Evolutionary conservation across 148 eudicot genomes (phyloP).

Genomic region (Tetragonia tetragonoides): DNA sequence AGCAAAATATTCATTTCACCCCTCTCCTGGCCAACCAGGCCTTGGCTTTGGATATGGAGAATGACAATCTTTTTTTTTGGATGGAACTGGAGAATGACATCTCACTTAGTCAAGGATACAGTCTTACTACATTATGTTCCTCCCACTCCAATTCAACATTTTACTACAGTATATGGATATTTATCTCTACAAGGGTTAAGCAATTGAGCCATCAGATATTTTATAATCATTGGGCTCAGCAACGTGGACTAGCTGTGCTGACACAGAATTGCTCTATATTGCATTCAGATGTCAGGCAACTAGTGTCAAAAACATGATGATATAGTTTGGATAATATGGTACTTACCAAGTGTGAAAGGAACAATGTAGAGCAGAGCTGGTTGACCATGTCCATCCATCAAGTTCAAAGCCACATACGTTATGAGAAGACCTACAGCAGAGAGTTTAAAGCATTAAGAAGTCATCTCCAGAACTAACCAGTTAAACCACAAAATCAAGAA

Average conservation of each 20-base stretch:
- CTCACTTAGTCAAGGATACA: no score
- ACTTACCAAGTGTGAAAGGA: constrained; percentile 88
- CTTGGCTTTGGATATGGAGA: not conserved
- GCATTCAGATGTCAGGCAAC: not conserved
- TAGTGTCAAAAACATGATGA: not conserved
- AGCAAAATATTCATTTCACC: no score
- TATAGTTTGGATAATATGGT: not conserved
- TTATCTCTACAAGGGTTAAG: no score
- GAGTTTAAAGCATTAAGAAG: not conserved
- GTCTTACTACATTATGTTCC: no score
- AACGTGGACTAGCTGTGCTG: no score
- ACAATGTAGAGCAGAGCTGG: constrained; percentile 99
- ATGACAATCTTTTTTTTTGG: no score
- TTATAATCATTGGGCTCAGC: no score
- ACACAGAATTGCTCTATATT: not conserved
- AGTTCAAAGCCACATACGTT: constrained; percentile 92
- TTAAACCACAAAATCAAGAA: not conserved
- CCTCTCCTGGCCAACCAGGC: not conserved
- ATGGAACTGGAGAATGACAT: no score
- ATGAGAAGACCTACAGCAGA: constrained; percentile 69
- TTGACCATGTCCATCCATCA: constrained; percentile 99
- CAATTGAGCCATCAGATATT: no score
- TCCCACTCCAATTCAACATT: no score
- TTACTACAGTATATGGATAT: no score
- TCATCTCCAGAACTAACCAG: not conserved